phyloP scores from a whole-genome alignment of 1,284 basidiomycete genomes.

The Rhodotorula glutinis region DNA sequence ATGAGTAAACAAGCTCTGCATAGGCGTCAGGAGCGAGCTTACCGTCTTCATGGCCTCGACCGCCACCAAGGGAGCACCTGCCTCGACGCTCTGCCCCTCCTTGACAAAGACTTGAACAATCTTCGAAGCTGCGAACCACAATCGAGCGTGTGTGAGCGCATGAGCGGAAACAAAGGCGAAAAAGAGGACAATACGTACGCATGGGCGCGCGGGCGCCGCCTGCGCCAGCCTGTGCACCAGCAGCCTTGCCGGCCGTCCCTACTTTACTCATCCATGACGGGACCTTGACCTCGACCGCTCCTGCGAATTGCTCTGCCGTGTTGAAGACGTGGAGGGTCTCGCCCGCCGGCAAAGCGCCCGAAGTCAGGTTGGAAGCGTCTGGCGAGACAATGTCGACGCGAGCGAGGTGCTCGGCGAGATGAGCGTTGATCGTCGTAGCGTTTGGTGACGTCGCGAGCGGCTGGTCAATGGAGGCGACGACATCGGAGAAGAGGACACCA shows the following conservation, averaged over 20 bases:
- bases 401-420: conserved; percentile 7
- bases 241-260: conserved; percentile 1
- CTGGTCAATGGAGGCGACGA: not conserved
- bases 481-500: not conserved
- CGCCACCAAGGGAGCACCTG: conserved; percentile 47
- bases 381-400: conserved; percentile 30
- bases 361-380: not conserved
- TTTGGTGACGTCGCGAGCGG: not conserved
- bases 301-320: conserved; percentile 24
- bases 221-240: not conserved
- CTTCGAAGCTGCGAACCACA: conserved; percentile 28
- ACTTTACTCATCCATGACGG: conserved; percentile 35
- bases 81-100: conserved; percentile 44
- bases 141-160: not conserved
- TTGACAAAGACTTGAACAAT: conserved; percentile 47
- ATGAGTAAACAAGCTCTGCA: not conserved
- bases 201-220: conserved; percentile 34
- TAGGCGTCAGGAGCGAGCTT: not conserved
- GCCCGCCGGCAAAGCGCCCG: not conserved
- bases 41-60: conserved; percentile 46
- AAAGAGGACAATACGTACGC: conserved; percentile 15
- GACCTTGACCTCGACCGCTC: conserved; percentile 22
- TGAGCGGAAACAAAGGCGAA: no score
- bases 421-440: conserved; percentile 3
- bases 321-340: conserved; percentile 33